Conservation (phyloP, 345 rosid species). For the Citropsis articulata region DNA sequence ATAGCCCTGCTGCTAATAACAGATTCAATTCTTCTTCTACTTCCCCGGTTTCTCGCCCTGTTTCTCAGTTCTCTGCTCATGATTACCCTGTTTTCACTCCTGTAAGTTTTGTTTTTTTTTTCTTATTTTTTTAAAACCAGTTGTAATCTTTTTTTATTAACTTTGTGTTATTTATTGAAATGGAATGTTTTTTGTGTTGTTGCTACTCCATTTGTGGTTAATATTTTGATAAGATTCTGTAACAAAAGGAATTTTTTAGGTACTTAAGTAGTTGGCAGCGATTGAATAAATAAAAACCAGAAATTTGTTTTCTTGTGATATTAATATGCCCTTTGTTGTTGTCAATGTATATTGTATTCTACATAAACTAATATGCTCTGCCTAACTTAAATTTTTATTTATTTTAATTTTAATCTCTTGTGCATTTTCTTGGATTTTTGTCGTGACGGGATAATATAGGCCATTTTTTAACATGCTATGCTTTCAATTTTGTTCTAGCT, state of each 20-base stretch:
- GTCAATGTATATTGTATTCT: not conserved
- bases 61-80: slow-evolving; percentile 64
- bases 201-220: slow-evolving; percentile 4
- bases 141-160: not conserved
- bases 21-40: slow-evolving; percentile 39
- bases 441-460: not conserved
- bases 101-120: slow-evolving; percentile 39
- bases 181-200: not conserved
- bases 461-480: not conserved
- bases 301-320: not conserved
- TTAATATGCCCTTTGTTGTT: not conserved
- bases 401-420: not conserved
- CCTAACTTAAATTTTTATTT: not conserved
- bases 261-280: not conserved
- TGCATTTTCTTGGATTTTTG: not conserved
- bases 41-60: slow-evolving; percentile 64
- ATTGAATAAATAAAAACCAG: not conserved
- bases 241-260: slow-evolving; percentile 1
- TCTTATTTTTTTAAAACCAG: not conserved
- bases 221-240: slow-evolving; percentile 14
- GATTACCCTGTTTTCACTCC: slow-evolving; percentile 98
- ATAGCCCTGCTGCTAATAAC: slow-evolving; percentile 59
- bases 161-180: not conserved
- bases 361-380: not conserved
- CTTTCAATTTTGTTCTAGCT: not conserved